Conservation (phyloP, 2,329 filamentous ascomycete genomes). For the Huntiella omanensis region DNA sequence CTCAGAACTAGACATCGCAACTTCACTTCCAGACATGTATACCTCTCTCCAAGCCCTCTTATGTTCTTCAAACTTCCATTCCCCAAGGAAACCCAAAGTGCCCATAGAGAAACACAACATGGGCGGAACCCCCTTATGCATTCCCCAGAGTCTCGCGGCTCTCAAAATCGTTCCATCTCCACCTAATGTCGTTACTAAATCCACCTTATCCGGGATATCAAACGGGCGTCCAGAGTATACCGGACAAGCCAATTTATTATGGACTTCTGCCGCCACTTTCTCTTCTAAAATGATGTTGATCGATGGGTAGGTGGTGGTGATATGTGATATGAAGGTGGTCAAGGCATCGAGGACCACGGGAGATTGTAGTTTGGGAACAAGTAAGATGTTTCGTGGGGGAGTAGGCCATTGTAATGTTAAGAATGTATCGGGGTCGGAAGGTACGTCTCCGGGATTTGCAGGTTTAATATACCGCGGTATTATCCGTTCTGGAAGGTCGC, state of each 20-base stretch:
- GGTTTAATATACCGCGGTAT: slow-evolving; percentile 42
- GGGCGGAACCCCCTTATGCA: slow-evolving; percentile 63
- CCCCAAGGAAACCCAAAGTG: slow-evolving; percentile 80
- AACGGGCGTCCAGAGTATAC: slow-evolving; percentile 40
- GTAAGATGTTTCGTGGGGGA: slow-evolving; percentile 36
- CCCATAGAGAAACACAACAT: slow-evolving; percentile 95
- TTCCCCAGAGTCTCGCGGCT: slow-evolving; percentile 58
- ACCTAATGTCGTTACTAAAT: slow-evolving; percentile 75
- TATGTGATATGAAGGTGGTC: slow-evolving; percentile 45
- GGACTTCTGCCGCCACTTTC: slow-evolving; percentile 51
- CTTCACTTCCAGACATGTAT: slow-evolving; percentile 55
- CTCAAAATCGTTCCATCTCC: slow-evolving; percentile 84
- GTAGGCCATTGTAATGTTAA: slow-evolving; percentile 35
- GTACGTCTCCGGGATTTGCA: no score
- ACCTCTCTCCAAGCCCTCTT: slow-evolving; percentile 84
- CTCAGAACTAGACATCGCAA: slow-evolving; percentile 21
- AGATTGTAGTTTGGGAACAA: slow-evolving; percentile 40
- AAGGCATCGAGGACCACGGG: slow-evolving; percentile 33
- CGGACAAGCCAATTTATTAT: slow-evolving; percentile 52
- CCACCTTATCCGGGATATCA: slow-evolving; percentile 58
- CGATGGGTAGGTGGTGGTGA: slow-evolving; percentile 60
- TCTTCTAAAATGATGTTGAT: slow-evolving; percentile 72
- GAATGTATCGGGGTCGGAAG: slow-evolving; percentile 20
- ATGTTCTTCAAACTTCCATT: slow-evolving; percentile 90
- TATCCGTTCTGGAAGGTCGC: slow-evolving; percentile 32